These are phyloP conservation scores for Suhomyces bokatorum DNA, from an alignment of 1,139 yeast species.

Conservation along the genomic window DNA sequence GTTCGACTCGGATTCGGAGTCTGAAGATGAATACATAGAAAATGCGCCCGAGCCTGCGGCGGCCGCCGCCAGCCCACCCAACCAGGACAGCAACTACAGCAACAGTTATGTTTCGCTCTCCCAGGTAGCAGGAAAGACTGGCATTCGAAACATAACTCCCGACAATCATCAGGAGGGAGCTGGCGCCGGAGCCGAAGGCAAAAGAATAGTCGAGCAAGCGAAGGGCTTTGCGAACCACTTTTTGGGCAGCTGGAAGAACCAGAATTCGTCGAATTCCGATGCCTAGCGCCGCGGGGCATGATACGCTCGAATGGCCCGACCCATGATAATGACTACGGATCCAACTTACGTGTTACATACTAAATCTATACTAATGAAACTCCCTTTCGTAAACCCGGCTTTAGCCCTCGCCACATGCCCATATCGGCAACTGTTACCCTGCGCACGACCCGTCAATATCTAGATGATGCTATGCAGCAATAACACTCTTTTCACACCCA, in stretches of 20 bases:
- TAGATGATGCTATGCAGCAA: background rate
- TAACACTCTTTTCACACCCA: background rate
- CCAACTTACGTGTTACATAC: constrained; percentile 4
- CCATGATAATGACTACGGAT: constrained; percentile 1
- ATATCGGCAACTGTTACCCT: background rate
- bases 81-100: constrained; percentile 12
- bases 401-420: background rate
- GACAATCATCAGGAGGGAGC: constrained; percentile 16
- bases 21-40: constrained; percentile 32
- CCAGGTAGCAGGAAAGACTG: constrained; percentile 52
- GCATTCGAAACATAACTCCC: constrained; percentile 37
- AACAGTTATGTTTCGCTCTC: constrained; percentile 45
- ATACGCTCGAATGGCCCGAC: background rate
- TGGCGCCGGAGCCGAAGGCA: constrained; percentile 9
- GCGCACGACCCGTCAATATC: constrained; percentile 4
- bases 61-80: background rate
- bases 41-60: constrained; percentile 7
- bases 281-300: background rate
- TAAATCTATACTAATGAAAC: background rate
- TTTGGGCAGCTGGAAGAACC: constrained; percentile 33
- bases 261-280: constrained; percentile 3
- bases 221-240: constrained; percentile 42
- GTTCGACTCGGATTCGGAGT: constrained; percentile 33
- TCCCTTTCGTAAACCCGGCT: too few species aligned
- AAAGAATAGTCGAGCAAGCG: constrained; percentile 39